Conservation (phyloP, 2,329 filamentous ascomycete genomes). For the Fusarium citri region DNA sequence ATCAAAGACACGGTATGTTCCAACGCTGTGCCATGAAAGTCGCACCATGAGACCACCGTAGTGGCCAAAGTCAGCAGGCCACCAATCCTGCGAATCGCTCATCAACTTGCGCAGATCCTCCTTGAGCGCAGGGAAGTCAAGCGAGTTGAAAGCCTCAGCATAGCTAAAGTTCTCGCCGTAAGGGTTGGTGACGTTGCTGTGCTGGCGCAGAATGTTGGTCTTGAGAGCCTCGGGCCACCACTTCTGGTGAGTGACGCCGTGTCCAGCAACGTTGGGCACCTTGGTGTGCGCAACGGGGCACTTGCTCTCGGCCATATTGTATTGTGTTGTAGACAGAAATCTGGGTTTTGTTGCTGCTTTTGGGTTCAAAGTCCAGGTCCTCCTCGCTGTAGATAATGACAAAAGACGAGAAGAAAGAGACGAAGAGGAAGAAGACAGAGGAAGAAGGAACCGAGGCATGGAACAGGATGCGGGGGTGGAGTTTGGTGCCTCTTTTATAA, state of each 20-base stretch:
- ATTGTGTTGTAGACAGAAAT: conserved; percentile 7
- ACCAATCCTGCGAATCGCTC: conserved; percentile 84
- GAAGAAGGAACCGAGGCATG: conserved; percentile 32
- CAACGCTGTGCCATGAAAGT: conserved; percentile 84
- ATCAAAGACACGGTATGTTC: conserved; percentile 80
- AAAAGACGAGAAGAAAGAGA: conserved; percentile 15
- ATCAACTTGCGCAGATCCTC: conserved; percentile 76
- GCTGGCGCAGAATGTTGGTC: conserved; percentile 36
- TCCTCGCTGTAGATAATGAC: conserved; percentile 24
- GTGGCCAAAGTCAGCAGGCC: conserved; percentile 85
- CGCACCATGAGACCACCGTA: conserved; percentile 85
- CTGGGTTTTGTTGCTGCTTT: not conserved
- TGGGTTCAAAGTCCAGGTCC: conserved; percentile 15
- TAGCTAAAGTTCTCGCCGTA: conserved; percentile 34
- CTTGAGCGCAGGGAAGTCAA: conserved; percentile 68
- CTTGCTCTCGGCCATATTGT: conserved; percentile 34
- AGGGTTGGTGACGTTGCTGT: conserved; percentile 28
- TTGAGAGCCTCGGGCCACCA: conserved; percentile 38
- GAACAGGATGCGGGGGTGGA: conserved; percentile 34
- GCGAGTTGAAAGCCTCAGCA: conserved; percentile 29
- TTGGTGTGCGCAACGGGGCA: conserved; percentile 29
- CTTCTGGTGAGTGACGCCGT: conserved; percentile 27
- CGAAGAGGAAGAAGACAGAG: conserved; percentile 3
- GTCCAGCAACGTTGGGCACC: conserved; percentile 32
- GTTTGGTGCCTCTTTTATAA: conserved; percentile 6